Base-by-base conservation (phyloP, 1,139 yeast species). In the Candida freyschussii region DNA sequence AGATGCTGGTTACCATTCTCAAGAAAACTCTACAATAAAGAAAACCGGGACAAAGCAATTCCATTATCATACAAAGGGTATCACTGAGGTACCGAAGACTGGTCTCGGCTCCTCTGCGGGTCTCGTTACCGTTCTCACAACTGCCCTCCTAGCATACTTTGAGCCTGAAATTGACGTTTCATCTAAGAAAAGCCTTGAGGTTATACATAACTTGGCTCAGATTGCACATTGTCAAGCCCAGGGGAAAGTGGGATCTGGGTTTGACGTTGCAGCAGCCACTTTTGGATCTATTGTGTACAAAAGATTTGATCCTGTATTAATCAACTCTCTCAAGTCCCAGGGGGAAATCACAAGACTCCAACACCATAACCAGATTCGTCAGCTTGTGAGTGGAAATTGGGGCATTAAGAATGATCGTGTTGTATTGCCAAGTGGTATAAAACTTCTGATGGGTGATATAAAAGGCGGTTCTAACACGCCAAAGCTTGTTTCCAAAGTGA, bases 21-120 rank as follows among this genome's bases (percentile, higher is more conserved):
- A 81, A 50, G 69, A 64, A 6, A 56, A 64, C 22, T 67, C 82
- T 3, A 39, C 29, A 0, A 36, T 36, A 0, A 63, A 58, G 41
- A 28, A 30, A 2, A 65, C 67, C 30, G 62, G 64, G 1, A 36
- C 48, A 3, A 66, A 61, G 28, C 41, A 53, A 16, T 89, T 89
- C 52, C 63, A 73, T 26, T 78, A 63, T 54, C 96, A 91, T 54
- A 37, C 56, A 0, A 45, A 56, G 21, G 63, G 75, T 12, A 86
- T 91, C 36, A 66, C 74, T 0, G 65, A 81, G 18, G 95, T 89
- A 5, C 78, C 95, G 7, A 91, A 91, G 55, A 93, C 98, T 0
- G 98, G 98, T 0, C 66, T 91, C 34, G 98, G 98, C 0, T 87
- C 96, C 11, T 87, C 96, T 16, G 98, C 98, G 0, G 95, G 96